Base-by-base conservation (phyloP, 192 early-diverging fungal genomes). In the Linnemannia exigua region DNA sequence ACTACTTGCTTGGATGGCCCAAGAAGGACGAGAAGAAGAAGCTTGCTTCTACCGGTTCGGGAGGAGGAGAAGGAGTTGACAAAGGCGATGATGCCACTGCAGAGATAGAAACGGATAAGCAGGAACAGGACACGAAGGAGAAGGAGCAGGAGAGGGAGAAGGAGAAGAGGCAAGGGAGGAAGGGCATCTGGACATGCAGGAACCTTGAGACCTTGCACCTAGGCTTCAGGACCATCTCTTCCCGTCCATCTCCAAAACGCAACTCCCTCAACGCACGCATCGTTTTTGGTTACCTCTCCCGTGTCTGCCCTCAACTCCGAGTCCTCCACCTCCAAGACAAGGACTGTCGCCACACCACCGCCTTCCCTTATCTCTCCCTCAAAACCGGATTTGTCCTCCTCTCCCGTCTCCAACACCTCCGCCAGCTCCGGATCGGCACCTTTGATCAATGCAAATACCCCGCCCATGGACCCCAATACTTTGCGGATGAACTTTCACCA, bases 31-130 rank as follows among this genome's bases (percentile, higher is more conserved):
- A 68, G 38, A 38, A 46, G 7, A 63, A 67, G 33, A 66, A 68
- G 17, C 67, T 8, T 11, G 36, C 22, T 20, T 61, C 58, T 20
- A 25, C 58, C 20, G 19, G 41, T 44, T 44, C 41, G 52, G 52
- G 75, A 76, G 44, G 75, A 15, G 9, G 63, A 68, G n/a, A 44
- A 76, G 44, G 44, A 28, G 36, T n/a, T n/a, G n/a, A n/a, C n/a
- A n/a, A 72, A 2, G 47, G 33, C 25, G 75, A 48, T 41, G 22
- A 37, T 14, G 58, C 37, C 35, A 54, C 41, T 20, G 74, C 41
- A 28, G 74, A 63, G 12, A 44, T 48, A n/a, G 66, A 67, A 5
- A 63, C 2, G 19, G 74, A 31, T 1, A 61, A 48, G 7, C 48
- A 54, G n/a, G n/a, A n/a, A n/a, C n/a, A n/a, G n/a, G n/a, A n/a